A percentile compares a stretch with the other conserved stretches of the same genome.
phyloP scores from a whole-genome alignment of 192 early-diverging fungal genomes.

The Coemansia sp. region DNA sequence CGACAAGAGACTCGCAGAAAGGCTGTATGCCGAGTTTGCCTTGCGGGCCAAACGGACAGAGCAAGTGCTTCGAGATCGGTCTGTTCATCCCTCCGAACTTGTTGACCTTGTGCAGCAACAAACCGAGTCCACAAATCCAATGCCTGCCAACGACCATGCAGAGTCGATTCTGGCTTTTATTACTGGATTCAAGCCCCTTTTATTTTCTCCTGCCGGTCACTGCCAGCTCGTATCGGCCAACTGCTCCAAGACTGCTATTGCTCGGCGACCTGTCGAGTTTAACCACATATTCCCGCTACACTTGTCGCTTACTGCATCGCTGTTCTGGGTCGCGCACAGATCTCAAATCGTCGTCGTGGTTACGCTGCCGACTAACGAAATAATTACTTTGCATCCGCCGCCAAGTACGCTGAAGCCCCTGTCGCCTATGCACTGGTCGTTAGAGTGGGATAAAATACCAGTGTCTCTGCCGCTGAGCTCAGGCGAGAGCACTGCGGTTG shows the following conservation, averaged over 20 bases:
- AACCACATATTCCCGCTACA: constrained; percentile 48
- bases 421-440: constrained; percentile 28
- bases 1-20: constrained; percentile 20
- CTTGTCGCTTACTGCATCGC: constrained; percentile 14
- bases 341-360: constrained; percentile 18
- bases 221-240: constrained; percentile 30
- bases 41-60: constrained; percentile 16
- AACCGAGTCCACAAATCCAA: neutral
- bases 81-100: constrained; percentile 12
- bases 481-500: constrained; percentile 31
- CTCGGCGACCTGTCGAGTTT: constrained; percentile 23
- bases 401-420: constrained; percentile 6
- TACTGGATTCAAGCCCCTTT: constrained; percentile 20
- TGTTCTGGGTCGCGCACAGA: constrained; percentile 32
- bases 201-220: constrained; percentile 18
- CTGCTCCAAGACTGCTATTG: constrained; percentile 3
- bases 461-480: constrained; percentile 44
- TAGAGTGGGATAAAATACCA: constrained; percentile 33
- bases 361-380: constrained; percentile 29
- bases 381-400: constrained; percentile 15
- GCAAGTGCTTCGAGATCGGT: neutral
- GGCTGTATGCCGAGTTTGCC: constrained; percentile 30
- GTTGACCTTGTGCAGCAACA: neutral
- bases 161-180: constrained; percentile 16
- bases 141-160: neutral